These are phyloP conservation scores for Scedosporium boydii DNA, from an alignment of 2,329 filamentous ascomycete genomes.

Conservation along the genomic window DNA sequence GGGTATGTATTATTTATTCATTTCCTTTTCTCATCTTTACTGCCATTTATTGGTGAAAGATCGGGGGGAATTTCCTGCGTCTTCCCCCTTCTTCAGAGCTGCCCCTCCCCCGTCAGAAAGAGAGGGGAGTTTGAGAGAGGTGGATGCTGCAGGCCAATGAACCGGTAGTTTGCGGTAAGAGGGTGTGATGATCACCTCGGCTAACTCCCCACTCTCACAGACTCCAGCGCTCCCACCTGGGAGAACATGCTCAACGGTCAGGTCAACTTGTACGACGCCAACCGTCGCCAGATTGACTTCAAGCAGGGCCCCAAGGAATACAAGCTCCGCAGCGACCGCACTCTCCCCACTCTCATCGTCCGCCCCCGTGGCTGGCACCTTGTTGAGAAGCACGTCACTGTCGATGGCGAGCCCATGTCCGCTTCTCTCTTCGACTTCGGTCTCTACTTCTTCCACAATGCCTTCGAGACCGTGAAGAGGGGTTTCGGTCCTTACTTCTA, in stretches of 20 bases:
- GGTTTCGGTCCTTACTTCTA: conserved; percentile 95
- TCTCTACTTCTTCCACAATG: conserved; percentile 99
- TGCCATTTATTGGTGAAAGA: too few relatives aligned
- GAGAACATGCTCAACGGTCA: conserved; percentile 99
- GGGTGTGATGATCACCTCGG: too few relatives aligned
- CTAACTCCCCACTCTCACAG: conserved; percentile 31
- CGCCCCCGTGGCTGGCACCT: conserved; percentile 96
- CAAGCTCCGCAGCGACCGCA: conserved; percentile 87
- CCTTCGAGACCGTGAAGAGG: conserved; percentile 71
- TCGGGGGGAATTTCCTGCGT: too few relatives aligned
- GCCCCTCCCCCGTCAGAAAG: too few relatives aligned
- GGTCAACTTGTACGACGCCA: conserved; percentile 93
- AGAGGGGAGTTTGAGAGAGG: neutral
- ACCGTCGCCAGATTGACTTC: conserved; percentile 90
- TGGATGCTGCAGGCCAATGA: too few relatives aligned
- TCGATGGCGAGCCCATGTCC: conserved; percentile 91
- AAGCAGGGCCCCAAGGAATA: conserved; percentile 93
- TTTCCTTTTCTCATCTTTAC: neutral
- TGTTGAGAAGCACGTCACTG: conserved; percentile 94
- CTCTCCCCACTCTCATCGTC: conserved; percentile 80
- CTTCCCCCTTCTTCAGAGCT: too few relatives aligned
- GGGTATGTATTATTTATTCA: conserved; percentile 43
- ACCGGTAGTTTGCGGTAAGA: too few relatives aligned
- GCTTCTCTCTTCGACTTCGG: conserved; percentile 94
- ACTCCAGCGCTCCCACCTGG: conserved; percentile 94